Percentiles rank a stretch among this genome's conserved stretches.
phyloP scores from a whole-genome alignment of 2,329 filamentous ascomycete genomes.

The Fonsecaea pugnacius region DNA sequence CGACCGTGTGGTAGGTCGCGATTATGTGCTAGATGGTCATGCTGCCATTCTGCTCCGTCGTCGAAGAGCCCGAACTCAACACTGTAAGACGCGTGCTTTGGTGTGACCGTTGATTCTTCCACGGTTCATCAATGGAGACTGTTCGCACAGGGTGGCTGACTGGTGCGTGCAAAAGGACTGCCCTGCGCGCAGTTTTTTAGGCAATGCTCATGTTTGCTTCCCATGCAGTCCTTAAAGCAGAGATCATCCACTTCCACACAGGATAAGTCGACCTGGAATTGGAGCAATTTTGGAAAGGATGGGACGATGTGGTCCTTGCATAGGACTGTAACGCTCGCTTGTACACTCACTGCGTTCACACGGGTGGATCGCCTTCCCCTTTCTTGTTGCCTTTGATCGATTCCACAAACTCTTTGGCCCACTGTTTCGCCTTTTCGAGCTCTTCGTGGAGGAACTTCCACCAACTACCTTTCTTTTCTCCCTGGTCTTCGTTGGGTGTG shows the following conservation, averaged over 20 bases:
- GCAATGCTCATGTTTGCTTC: not conserved
- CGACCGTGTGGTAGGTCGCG: too few species aligned
- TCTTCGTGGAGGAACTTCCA: conserved; percentile 36
- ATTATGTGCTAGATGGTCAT: too few species aligned
- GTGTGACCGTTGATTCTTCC: too few species aligned
- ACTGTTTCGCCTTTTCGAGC: conserved; percentile 38
- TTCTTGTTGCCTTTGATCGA: conserved; percentile 36
- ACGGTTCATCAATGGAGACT: not conserved
- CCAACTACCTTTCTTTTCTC: conserved; percentile 29
- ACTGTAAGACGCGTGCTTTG: too few species aligned
- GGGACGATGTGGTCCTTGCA: not conserved
- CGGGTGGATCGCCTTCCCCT: conserved; percentile 23
- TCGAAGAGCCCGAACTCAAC: too few species aligned
- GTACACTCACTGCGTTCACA: conserved; percentile 42
- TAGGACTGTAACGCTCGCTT: not conserved
- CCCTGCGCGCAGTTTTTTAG: not conserved
- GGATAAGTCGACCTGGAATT: not conserved
- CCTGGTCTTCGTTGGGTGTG: conserved; percentile 8
- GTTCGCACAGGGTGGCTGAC: not conserved
- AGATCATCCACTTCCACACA: not conserved
- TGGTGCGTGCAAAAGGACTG: not conserved
- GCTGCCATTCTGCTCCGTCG: too few species aligned
- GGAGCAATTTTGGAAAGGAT: not conserved
- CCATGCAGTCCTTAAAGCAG: not conserved
- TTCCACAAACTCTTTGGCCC: conserved; percentile 37